phyloP scores from a whole-genome alignment of 805 yeast genomes.

The Wickerhamiella dianesei region DNA sequence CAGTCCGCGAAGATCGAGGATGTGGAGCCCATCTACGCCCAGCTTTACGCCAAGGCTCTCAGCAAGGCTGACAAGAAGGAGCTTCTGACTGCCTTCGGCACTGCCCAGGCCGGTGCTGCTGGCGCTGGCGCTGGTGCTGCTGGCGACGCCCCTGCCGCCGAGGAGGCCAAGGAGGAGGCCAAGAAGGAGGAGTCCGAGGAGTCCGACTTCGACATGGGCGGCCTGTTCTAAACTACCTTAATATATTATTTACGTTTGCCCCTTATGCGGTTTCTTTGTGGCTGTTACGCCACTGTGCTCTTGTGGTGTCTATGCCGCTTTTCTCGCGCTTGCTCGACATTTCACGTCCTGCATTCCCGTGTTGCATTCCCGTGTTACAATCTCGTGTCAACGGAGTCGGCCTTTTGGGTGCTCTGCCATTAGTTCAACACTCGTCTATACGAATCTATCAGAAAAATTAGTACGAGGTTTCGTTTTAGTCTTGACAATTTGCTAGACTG shows the following conservation, averaged over 20 bases:
- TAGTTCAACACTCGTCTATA: too few species aligned
- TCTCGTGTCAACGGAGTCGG: too few species aligned
- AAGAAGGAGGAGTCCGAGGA: conserved; percentile 40
- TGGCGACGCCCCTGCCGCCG: conserved; percentile 51
- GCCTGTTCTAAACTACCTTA: conserved; percentile 52
- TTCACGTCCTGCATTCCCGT: too few species aligned
- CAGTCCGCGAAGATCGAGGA: conserved; percentile 65
- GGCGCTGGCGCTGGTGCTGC: conserved; percentile 50
- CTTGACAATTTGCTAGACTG: too few species aligned
- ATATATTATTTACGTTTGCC: neutral
- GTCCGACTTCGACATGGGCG: conserved; percentile 75
- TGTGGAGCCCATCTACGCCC: conserved; percentile 57
- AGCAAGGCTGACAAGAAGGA: conserved; percentile 75
- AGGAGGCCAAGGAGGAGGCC: conserved; percentile 40
- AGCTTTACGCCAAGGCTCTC: conserved; percentile 77
- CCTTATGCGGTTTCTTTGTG: too few species aligned
- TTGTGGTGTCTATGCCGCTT: too few species aligned
- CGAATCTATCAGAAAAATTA: too few species aligned
- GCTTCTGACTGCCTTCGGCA: conserved; percentile 51
- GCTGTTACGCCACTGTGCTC: too few species aligned
- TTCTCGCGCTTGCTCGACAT: too few species aligned
- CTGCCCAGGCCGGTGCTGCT: conserved; percentile 51
- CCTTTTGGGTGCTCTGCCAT: too few species aligned
- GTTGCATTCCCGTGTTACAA: too few species aligned
- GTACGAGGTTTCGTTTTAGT: too few species aligned